These are phyloP conservation scores for Silene vulgaris DNA, from an alignment of 179 eudicot genomes.

Conservation along the genomic window DNA sequence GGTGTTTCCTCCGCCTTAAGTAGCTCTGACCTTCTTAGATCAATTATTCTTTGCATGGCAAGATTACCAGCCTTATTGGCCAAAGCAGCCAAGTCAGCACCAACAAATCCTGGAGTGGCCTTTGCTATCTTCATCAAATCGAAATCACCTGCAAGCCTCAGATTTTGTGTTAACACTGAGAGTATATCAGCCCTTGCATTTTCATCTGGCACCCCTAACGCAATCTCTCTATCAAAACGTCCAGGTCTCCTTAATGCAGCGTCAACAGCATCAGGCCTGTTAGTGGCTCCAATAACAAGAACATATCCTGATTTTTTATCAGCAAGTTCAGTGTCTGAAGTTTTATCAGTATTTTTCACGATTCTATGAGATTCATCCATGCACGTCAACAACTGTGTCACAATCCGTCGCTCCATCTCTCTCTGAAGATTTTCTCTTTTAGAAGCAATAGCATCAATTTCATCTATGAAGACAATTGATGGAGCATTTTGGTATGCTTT, in stretches of 20 bases:
- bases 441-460: constrained; percentile 88
- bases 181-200: constrained; percentile 72
- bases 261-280: constrained; percentile 86
- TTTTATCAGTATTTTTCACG: constrained; percentile 31
- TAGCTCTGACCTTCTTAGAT: constrained; percentile 45
- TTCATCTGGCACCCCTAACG: constrained; percentile 79
- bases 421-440: constrained; percentile 85
- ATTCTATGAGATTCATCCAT: constrained; percentile 76
- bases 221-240: constrained; percentile 74
- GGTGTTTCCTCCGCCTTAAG: constrained; percentile 35
- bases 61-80: constrained; percentile 81
- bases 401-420: constrained; percentile 88
- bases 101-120: constrained; percentile 87
- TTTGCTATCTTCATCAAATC: constrained; percentile 67
- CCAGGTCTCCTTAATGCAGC: constrained; percentile 87
- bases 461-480: constrained; percentile 87
- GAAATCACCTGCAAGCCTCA: constrained; percentile 71
- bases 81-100: constrained; percentile 76
- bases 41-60: constrained; percentile 78
- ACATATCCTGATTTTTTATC: constrained; percentile 53
- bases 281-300: constrained; percentile 89
- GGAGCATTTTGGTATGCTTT: constrained; percentile 88
- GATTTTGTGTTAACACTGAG: constrained; percentile 48
- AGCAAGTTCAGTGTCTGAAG: constrained; percentile 31
- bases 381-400: constrained; percentile 83